phyloP scores from a whole-genome alignment of 108 stramenopile genomes.

The Pseudonitzschia multistriata region DNA sequence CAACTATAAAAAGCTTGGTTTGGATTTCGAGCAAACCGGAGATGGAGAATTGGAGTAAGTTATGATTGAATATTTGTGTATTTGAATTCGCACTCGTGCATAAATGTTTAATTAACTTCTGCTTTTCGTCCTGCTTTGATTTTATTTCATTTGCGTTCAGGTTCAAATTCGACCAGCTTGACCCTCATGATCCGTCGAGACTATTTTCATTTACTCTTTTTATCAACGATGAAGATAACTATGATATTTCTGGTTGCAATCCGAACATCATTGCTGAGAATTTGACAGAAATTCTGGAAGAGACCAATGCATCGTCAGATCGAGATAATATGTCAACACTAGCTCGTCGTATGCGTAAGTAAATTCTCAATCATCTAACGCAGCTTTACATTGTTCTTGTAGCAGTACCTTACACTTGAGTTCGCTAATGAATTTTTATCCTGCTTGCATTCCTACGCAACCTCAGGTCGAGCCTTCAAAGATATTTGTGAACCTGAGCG shows the following conservation, averaged over 20 bases:
- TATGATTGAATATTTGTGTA: not conserved
- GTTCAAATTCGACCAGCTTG: constrained; percentile 51
- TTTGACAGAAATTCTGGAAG: constrained; percentile 26
- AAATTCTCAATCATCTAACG: not conserved
- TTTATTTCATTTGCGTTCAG: constrained; percentile 12
- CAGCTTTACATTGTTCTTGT: too few species aligned
- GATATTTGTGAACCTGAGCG: not conserved
- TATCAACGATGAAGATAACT: constrained; percentile 45
- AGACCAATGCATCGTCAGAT: constrained; percentile 36
- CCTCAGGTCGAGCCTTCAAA: constrained; percentile 24
- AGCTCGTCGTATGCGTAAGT: constrained; percentile 45
- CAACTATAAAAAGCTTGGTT: constrained; percentile 54
- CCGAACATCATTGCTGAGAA: constrained; percentile 30
- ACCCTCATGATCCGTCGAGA: constrained; percentile 37
- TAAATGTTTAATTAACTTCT: not conserved
- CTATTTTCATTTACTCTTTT: constrained; percentile 48
- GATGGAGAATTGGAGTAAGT: constrained; percentile 46
- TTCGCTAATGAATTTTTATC: not conserved
- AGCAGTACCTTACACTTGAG: too few species aligned
- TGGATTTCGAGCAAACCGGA: constrained; percentile 47
- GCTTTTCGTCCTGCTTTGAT: not conserved
- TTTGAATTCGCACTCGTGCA: not conserved
- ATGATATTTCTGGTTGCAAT: constrained; percentile 42
- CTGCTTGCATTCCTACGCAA: not conserved
- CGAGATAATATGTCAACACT: constrained; percentile 26